Conservation (phyloP, 1,284 basidiomycete genomes). For the Schizopora paradoxa region DNA sequence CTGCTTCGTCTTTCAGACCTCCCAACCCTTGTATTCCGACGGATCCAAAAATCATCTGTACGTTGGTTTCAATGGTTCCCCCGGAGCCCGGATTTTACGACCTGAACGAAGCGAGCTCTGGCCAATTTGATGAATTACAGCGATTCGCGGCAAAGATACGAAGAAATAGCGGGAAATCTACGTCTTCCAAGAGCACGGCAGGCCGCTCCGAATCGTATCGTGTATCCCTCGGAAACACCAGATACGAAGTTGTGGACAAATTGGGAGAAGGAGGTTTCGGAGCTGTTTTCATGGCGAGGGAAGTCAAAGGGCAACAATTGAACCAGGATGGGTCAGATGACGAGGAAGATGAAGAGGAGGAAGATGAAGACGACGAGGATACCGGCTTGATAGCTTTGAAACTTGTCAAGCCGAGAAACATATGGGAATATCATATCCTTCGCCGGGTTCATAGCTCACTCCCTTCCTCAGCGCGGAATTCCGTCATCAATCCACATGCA, state of each 20-base stretch:
- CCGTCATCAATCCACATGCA: conserved; percentile 69
- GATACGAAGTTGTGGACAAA: conserved; percentile 75
- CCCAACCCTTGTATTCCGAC: conserved; percentile 90
- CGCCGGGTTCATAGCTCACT: conserved; percentile 71
- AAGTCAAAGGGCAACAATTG: too few species aligned
- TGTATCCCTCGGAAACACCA: conserved; percentile 51
- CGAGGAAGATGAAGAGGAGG: conserved; percentile 50
- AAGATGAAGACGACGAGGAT: conserved; percentile 53
- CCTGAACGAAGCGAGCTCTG: conserved; percentile 46
- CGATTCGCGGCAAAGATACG: conserved; percentile 50
- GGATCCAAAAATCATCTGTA: conserved; percentile 60
- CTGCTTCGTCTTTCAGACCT: conserved; percentile 58
- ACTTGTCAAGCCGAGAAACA: conserved; percentile 81
- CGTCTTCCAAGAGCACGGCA: conserved; percentile 35
- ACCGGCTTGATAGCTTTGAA: conserved; percentile 81
- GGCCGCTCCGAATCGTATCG: conserved; percentile 40
- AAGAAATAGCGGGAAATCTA: conserved; percentile 39
- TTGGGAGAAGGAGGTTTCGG: conserved; percentile 98
- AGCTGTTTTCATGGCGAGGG: conserved; percentile 81
- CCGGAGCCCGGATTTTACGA: conserved; percentile 66
- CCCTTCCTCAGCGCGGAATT: conserved; percentile 47
- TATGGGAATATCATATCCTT: conserved; percentile 94
- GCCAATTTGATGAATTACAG: conserved; percentile 62
- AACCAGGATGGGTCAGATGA: conserved; percentile 39
- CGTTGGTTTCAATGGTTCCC: conserved; percentile 65